A percentile compares a stretch with the other conserved stretches of the same genome.
phyloP scores from a whole-genome alignment of 2,329 filamentous ascomycete genomes.

The Calonectria multiphialidica region DNA sequence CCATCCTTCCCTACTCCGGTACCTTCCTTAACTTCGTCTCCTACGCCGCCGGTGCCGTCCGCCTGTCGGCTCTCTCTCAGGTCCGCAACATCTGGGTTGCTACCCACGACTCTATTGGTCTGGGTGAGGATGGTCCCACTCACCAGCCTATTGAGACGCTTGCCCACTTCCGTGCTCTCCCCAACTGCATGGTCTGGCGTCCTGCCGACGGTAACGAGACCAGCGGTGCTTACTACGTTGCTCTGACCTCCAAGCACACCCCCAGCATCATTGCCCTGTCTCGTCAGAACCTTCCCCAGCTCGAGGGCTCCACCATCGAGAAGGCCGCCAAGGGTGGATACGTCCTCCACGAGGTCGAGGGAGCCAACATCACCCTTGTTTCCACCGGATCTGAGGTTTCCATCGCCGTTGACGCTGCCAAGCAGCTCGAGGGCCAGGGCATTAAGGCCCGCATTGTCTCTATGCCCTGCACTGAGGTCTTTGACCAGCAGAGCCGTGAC shows the following conservation, averaged over 20 bases:
- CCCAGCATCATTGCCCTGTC: slow-evolving; percentile 95
- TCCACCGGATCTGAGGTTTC: slow-evolving; percentile 96
- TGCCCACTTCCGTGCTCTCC: slow-evolving; percentile 97
- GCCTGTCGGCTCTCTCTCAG: slow-evolving; percentile 92
- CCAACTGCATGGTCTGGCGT: slow-evolving; percentile 99
- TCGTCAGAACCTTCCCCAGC: slow-evolving; percentile 97
- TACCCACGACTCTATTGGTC: slow-evolving; percentile 98
- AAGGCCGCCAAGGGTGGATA: slow-evolving; percentile 96
- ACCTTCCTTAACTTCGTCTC: slow-evolving; percentile 99
- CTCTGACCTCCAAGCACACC: slow-evolving; percentile 88
- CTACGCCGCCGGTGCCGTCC: slow-evolving; percentile 94
- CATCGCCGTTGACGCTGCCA: slow-evolving; percentile 93
- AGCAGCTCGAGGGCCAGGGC: slow-evolving; percentile 90
- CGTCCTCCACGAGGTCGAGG: slow-evolving; percentile 85
- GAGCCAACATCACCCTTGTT: slow-evolving; percentile 88
- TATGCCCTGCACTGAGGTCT: slow-evolving; percentile 96
- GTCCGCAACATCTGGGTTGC: slow-evolving; percentile 94
- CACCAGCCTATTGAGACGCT: slow-evolving; percentile 99
- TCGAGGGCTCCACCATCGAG: slow-evolving; percentile 93
- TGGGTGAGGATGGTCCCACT: slow-evolving; percentile 97
- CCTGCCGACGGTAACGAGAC: slow-evolving; percentile 99
- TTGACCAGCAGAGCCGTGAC: slow-evolving; percentile 92
- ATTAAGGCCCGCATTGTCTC: slow-evolving; percentile 93
- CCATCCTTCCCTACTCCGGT: slow-evolving; percentile 91
- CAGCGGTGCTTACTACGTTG: slow-evolving; percentile 96